These are phyloP conservation scores for Tardiomyces depauwii DNA, from an alignment of 1,139 yeast species.

Conservation along the genomic window DNA sequence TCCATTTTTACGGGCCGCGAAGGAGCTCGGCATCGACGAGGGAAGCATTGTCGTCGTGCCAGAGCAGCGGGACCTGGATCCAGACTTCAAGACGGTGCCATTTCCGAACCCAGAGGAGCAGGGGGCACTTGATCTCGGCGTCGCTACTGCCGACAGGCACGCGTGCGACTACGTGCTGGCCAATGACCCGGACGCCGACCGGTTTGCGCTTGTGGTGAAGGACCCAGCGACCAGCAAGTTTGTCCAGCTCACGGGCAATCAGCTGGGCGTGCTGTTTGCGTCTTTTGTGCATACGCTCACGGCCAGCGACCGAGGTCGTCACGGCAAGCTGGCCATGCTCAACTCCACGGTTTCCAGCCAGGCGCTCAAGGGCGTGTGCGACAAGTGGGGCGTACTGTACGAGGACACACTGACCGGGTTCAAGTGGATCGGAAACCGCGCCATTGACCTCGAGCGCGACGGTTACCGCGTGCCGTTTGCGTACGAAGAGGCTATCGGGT, in stretches of 20 bases:
- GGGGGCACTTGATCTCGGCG: constrained; percentile 77
- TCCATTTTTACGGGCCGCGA: constrained; percentile 19
- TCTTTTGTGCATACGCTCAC: constrained; percentile 41
- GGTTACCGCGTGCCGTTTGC: constrained; percentile 78
- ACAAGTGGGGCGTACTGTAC: constrained; percentile 46
- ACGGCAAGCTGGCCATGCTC: constrained; percentile 44
- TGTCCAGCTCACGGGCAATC: constrained; percentile 85
- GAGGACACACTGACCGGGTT: constrained; percentile 88
- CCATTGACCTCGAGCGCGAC: constrained; percentile 52
- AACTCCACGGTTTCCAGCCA: constrained; percentile 92
- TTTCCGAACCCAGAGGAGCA: constrained; percentile 96
- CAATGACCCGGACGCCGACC: constrained; percentile 94
- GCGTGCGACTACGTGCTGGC: constrained; percentile 56
- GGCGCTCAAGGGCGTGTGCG: constrained; percentile 62
- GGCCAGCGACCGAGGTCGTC: constrained; percentile 13
- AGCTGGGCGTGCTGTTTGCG: constrained; percentile 79
- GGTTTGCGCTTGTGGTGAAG: constrained; percentile 64
- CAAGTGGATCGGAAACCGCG: constrained; percentile 94
- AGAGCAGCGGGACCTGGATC: constrained; percentile 68
- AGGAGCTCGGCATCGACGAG: constrained; percentile 20
- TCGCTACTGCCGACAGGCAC: constrained; percentile 35
- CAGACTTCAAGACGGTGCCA: constrained; percentile 69
- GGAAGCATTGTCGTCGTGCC: constrained; percentile 35
- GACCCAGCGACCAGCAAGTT: constrained; percentile 34
- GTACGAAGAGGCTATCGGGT: constrained; percentile 93